phyloP scores from a whole-genome alignment of 2,329 filamentous ascomycete genomes.

The Pochonia chlamydosporia region DNA sequence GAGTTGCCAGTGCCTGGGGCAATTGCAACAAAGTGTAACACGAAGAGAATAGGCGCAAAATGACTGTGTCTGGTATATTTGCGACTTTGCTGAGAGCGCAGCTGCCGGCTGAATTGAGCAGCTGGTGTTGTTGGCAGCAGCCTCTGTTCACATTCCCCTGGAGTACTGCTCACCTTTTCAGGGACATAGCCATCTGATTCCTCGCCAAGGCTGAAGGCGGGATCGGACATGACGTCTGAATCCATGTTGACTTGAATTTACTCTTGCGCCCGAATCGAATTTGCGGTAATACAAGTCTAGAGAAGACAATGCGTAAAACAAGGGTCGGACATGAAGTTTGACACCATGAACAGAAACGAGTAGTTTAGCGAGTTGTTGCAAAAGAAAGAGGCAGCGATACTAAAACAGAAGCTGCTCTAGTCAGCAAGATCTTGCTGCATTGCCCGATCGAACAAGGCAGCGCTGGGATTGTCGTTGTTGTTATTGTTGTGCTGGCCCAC shows the following conservation, averaged over 20 bases:
- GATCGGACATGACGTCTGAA: conserved; percentile 53
- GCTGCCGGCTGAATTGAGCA: background rate
- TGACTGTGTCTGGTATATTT: background rate
- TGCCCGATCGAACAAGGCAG: conserved; percentile 4
- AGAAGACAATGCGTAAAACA: background rate
- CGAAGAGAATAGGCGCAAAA: background rate
- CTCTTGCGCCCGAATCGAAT: background rate
- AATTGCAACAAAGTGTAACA: background rate
- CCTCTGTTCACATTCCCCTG: background rate
- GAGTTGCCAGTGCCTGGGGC: background rate
- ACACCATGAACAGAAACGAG: conserved; percentile 5
- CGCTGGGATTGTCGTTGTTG: conserved; percentile 19
- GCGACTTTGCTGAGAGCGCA: too few relatives aligned
- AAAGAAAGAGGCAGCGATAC: conserved; percentile 3
- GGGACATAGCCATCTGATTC: conserved; percentile 37
- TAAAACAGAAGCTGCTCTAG: conserved; percentile 11
- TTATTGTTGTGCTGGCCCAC: conserved; percentile 11
- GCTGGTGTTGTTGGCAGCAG: background rate
- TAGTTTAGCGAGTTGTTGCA: conserved; percentile 6
- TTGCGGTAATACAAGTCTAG: background rate
- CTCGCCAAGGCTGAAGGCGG: conserved; percentile 30
- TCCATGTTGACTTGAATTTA: conserved; percentile 37
- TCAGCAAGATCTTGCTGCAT: conserved; percentile 16
- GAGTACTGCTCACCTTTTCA: conserved; percentile 26
- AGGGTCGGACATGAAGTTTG: background rate